Conservation (phyloP, 495 filamentous ascomycete species). For the Podospora comata region DNA sequence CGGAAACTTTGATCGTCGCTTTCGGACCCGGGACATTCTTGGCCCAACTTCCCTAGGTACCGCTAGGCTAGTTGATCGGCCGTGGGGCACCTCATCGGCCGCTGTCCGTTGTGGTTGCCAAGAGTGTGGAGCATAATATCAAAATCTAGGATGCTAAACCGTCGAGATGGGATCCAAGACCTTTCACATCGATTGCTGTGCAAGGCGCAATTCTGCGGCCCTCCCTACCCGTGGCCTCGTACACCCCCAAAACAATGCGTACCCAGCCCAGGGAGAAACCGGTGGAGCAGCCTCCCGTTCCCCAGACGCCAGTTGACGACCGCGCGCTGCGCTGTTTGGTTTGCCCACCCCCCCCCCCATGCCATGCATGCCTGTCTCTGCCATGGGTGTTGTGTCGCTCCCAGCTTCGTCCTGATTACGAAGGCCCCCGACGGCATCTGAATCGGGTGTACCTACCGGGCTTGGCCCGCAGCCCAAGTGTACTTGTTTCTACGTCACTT, state of each 20-base stretch:
- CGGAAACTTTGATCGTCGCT: conserved; percentile 26
- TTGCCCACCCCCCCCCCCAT: conserved; percentile 9
- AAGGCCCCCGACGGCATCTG: neutral
- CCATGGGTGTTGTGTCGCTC: conserved; percentile 14
- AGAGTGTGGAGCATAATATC: conserved; percentile 28
- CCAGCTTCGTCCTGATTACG: conserved; percentile 16
- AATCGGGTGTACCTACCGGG: conserved; percentile 8
- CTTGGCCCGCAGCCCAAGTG: conserved; percentile 14
- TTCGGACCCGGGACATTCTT: conserved; percentile 26
- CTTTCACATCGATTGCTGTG: conserved; percentile 25
- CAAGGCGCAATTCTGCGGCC: conserved; percentile 30
- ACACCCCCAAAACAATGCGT: conserved; percentile 9
- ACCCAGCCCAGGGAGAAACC: conserved; percentile 12
- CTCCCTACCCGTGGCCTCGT: conserved; percentile 20
- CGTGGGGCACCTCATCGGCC: conserved; percentile 25
- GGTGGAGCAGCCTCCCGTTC: conserved; percentile 5
- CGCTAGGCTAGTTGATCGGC: conserved; percentile 29
- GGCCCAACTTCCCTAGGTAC: conserved; percentile 21
- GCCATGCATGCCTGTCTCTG: conserved; percentile 16
- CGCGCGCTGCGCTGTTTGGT: conserved; percentile 1
- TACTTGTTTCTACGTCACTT: conserved; percentile 20
- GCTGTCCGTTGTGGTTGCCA: conserved; percentile 29
- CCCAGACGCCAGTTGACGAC: conserved; percentile 14
- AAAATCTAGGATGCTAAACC: conserved; percentile 32
- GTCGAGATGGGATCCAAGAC: conserved; percentile 26